Conservation (phyloP, 2,329 filamentous ascomycete genomes). For the Penicillium sclerotigenum region DNA sequence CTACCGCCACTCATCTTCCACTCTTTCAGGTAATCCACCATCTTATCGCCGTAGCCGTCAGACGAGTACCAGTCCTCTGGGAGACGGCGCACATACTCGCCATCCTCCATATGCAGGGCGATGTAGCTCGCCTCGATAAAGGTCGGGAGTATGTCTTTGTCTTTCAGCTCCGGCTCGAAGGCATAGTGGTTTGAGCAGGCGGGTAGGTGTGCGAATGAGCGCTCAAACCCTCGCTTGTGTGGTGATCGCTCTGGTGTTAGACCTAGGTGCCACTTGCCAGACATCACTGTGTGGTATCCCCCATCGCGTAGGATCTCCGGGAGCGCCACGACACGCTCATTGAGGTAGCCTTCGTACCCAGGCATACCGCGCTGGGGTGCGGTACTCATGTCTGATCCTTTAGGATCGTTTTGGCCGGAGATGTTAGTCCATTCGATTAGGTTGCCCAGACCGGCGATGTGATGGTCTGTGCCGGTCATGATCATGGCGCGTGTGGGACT, state of each 20-base stretch:
- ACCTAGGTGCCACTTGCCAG: slow-evolving; percentile 63
- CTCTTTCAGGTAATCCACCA: slow-evolving; percentile 52
- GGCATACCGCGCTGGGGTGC: slow-evolving; percentile 57
- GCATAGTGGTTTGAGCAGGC: slow-evolving; percentile 60
- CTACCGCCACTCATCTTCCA: slow-evolving; percentile 41
- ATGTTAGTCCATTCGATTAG: slow-evolving; percentile 58
- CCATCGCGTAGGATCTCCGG: slow-evolving; percentile 58
- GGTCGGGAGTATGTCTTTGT: slow-evolving; percentile 41
- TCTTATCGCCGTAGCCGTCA: slow-evolving; percentile 52
- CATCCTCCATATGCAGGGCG: slow-evolving; percentile 47
- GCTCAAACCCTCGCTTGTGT: slow-evolving; percentile 57
- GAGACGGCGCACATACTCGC: slow-evolving; percentile 45
- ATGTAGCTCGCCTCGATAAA: slow-evolving; percentile 44
- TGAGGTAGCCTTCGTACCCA: slow-evolving; percentile 63
- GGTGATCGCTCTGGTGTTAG: slow-evolving; percentile 57
- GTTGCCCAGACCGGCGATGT: slow-evolving; percentile 54
- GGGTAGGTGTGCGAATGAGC: slow-evolving; percentile 58
- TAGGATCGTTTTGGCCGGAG: slow-evolving; percentile 52
- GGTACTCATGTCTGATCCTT: slow-evolving; percentile 50
- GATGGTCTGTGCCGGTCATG: slow-evolving; percentile 63
- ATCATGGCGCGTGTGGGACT: slow-evolving; percentile 63
- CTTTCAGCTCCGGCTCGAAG: slow-evolving; percentile 48
- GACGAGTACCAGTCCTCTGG: slow-evolving; percentile 55
- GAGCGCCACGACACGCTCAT: slow-evolving; percentile 57
- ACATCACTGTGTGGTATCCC: slow-evolving; percentile 60